Base-by-base conservation (phyloP, 1,284 basidiomycete genomes). In the Phellopilus nigrolimitatus region DNA sequence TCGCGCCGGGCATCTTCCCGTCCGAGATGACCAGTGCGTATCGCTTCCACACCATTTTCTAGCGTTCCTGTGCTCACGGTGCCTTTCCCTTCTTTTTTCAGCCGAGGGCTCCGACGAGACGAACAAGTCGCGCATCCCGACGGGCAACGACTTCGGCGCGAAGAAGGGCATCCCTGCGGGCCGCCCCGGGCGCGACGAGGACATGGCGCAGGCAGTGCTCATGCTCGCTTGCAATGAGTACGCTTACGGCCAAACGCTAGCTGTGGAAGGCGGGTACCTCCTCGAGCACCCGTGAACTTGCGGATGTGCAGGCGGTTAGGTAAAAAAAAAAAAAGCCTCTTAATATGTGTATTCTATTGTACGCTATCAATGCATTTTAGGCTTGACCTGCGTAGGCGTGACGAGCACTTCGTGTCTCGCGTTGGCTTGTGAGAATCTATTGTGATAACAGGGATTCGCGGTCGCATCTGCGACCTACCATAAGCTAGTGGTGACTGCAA, bases 21-120 rank as follows among this genome's bases (percentile, higher is more conserved):
- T 65, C 64, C 13, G 68, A 71, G 60, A 70, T 73, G 66, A 71
- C 69, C 0, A 60, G 66, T 68, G 44, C 9, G 66, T 60, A 25
- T 31, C 37, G 10, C 28, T 21, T 22, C 34, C 19, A 38, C n/a
- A n/a, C n/a, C n/a, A n/a, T n/a, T n/a, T n/a, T n/a, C n/a, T n/a
- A n/a, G n/a, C n/a, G n/a, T n/a, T n/a, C n/a, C n/a, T 10, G 19
- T 12, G 24, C 13, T 19, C 22, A 15, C 17, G 19, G 10, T 3
- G 12, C 31, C 8, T 13, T 19, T 24, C 15, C 15, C 3, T 28
- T 9, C 28, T 28, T 36, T n/a, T n/a, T 45, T 7, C 28, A 64
- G 66, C 63, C 19, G 57, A 60, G 1, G 63, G 56, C 3, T 66
- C 66, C 2, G 64, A 70, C 53, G 66, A 66, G 33, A 54, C 57